Conservation (phyloP, 768 basidiomycete species). For the Coprinellus aureogranulatus region DNA sequence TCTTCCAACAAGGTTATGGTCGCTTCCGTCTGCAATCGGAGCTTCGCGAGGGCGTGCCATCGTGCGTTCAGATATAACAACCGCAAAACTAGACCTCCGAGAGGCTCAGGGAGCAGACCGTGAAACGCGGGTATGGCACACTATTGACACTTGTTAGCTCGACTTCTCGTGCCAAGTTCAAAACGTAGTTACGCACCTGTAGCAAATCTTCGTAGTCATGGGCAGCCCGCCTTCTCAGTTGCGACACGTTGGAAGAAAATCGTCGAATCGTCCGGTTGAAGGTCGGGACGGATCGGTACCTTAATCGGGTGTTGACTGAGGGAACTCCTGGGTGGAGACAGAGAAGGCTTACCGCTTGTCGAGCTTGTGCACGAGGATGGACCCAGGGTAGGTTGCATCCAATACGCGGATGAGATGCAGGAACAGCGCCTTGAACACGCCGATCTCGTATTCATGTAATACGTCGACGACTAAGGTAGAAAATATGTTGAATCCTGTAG, state of each 20-base stretch:
- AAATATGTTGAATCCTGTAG: slow-evolving; percentile 21
- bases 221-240: slow-evolving; percentile 30
- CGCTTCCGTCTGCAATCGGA: slow-evolving; percentile 27
- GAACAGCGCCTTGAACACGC: slow-evolving; percentile 20
- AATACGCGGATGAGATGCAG: slow-evolving; percentile 33
- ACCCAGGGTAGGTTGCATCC: slow-evolving; percentile 14
- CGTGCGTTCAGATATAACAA: slow-evolving; percentile 25
- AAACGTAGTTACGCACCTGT: slow-evolving; percentile 24
- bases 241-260: slow-evolving; percentile 28
- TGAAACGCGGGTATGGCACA: slow-evolving; percentile 36
- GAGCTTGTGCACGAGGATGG: slow-evolving; percentile 24
- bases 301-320: slow-evolving; percentile 23
- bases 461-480: not conserved
- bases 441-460: no score
- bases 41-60: slow-evolving; percentile 36
- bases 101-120: slow-evolving; percentile 25
- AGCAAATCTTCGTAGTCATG: slow-evolving; percentile 38
- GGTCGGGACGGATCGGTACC: slow-evolving; percentile 20
- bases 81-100: slow-evolving; percentile 17
- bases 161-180: not conserved
- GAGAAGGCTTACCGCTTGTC: slow-evolving; percentile 32
- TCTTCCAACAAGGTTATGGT: slow-evolving; percentile 23
- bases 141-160: slow-evolving; percentile 16
- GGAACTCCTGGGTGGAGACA: slow-evolving; percentile 12
- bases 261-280: slow-evolving; percentile 29